phyloP scores from a whole-genome alignment of 441 rosid species.

The Caryocar brasiliense region DNA sequence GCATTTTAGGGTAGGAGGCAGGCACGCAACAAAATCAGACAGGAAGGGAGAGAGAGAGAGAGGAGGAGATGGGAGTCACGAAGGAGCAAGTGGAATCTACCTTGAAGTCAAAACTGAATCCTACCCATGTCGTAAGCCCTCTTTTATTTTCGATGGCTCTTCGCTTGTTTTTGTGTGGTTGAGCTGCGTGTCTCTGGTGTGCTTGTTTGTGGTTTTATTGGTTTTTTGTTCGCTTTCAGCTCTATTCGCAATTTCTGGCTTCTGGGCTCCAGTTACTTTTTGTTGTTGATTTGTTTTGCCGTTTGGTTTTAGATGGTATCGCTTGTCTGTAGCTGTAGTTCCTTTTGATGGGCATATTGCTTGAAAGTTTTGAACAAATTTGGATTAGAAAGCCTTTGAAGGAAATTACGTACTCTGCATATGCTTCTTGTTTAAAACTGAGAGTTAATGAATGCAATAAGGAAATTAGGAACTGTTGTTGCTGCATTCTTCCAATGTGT shows the following conservation, averaged over 20 bases:
- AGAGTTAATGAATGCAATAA: too few relatives aligned
- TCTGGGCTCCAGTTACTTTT: not conserved
- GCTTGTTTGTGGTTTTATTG: not conserved
- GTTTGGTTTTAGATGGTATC: not conserved
- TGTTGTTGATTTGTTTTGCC: not conserved
- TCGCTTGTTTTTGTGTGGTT: not conserved
- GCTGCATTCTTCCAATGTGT: too few relatives aligned
- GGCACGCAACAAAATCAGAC: too few relatives aligned
- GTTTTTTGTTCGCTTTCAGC: not conserved
- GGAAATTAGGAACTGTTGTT: too few relatives aligned
- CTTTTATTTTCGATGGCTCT: not conserved
- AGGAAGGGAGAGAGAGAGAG: not conserved
- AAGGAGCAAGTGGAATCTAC: constrained; percentile 74
- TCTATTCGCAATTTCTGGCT: not conserved
- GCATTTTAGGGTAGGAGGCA: not conserved
- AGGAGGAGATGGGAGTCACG: constrained; percentile 56
- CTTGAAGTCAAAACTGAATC: constrained; percentile 57
- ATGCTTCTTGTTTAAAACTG: too few relatives aligned
- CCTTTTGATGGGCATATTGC: too few relatives aligned
- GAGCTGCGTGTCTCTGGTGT: not conserved
- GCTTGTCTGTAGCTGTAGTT: not conserved
- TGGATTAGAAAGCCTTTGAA: too few relatives aligned
- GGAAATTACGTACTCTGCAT: too few relatives aligned
- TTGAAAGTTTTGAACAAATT: too few relatives aligned
- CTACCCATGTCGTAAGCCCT: constrained; percentile 55